These are phyloP conservation scores for Candida sp. DNA, from an alignment of 1,139 yeast genomes.

Conservation along the genomic window DNA sequence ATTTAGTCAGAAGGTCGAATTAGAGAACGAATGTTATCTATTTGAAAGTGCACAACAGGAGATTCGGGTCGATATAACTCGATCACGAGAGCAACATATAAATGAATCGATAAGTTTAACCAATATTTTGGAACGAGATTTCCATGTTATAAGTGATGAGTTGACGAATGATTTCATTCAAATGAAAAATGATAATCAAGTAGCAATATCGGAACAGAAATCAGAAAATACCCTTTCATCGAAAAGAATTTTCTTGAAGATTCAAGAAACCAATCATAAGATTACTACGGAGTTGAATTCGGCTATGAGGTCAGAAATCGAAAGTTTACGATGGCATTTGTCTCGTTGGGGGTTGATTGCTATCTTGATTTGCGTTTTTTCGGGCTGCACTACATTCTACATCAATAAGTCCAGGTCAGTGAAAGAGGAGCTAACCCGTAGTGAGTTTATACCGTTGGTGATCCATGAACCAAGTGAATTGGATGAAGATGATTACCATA, in stretches of 20 bases:
- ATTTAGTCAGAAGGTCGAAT: constrained; percentile 63
- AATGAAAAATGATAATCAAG: constrained; percentile 72
- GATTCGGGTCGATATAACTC: constrained; percentile 72
- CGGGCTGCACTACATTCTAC: constrained; percentile 42
- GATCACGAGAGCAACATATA: constrained; percentile 68
- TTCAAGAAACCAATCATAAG: constrained; percentile 84
- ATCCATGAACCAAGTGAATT: constrained; percentile 48
- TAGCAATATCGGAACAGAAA: constrained; percentile 83
- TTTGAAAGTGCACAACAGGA: constrained; percentile 95
- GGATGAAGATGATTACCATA: constrained; percentile 47
- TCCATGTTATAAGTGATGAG: constrained; percentile 73
- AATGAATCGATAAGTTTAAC: constrained; percentile 67
- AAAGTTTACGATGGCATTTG: constrained; percentile 88
- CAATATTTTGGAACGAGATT: constrained; percentile 67
- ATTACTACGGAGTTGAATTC: constrained; percentile 81
- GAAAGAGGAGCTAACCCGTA: constrained; percentile 21
- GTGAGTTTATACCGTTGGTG: constrained; percentile 43
- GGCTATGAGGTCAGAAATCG: constrained; percentile 83
- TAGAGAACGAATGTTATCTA: constrained; percentile 82
- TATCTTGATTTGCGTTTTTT: constrained; percentile 42
- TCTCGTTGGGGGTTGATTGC: constrained; percentile 83
- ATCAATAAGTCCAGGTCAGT: constrained; percentile 26
- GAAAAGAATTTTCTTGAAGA: constrained; percentile 62
- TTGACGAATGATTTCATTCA: constrained; percentile 66
- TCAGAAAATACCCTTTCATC: constrained; percentile 80